Conservation (phyloP, 306 rosid genomes). For the Canavalia gladiata region DNA sequence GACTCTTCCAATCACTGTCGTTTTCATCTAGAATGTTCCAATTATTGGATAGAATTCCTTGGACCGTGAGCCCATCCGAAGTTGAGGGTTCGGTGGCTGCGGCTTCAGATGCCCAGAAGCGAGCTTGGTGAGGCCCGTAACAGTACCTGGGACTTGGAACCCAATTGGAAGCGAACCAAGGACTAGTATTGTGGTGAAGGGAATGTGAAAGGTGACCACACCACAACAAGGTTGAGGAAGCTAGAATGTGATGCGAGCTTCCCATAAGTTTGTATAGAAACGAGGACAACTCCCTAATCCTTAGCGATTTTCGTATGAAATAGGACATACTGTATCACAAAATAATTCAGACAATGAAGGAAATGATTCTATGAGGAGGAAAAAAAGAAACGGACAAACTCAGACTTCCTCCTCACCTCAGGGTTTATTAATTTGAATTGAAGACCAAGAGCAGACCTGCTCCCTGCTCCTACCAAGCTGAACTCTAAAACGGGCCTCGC, state of each 20-base stretch:
- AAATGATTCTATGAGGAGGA: not conserved
- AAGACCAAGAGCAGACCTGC: too few species aligned
- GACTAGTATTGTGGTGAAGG: not conserved
- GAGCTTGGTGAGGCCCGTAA: conserved; percentile 39
- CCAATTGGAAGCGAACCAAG: conserved; percentile 22
- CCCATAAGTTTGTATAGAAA: conserved; percentile 29
- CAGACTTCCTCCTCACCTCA: too few species aligned
- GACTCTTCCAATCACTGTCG: conserved; percentile 92
- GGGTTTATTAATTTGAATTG: too few species aligned
- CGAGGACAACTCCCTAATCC: conserved; percentile 42
- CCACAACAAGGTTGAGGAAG: conserved; percentile 36
- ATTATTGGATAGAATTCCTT: conserved; percentile 65
- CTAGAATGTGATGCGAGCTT: conserved; percentile 20
- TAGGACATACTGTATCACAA: conserved; percentile 25
- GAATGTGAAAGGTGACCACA: conserved; percentile 46
- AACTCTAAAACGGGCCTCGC: too few species aligned
- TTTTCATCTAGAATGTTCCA: conserved; percentile 76
- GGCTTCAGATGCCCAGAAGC: conserved; percentile 61
- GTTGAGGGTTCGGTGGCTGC: conserved; percentile 65
- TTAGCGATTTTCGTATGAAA: conserved; percentile 49
- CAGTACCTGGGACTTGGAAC: conserved; percentile 28
- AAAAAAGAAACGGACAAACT: too few species aligned
- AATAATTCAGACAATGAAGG: not conserved
- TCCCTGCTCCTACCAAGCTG: too few species aligned
- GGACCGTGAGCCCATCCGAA: conserved; percentile 82